phyloP scores from a whole-genome alignment of 1,284 basidiomycete genomes.

The Microbotryomycetes sp. region DNA sequence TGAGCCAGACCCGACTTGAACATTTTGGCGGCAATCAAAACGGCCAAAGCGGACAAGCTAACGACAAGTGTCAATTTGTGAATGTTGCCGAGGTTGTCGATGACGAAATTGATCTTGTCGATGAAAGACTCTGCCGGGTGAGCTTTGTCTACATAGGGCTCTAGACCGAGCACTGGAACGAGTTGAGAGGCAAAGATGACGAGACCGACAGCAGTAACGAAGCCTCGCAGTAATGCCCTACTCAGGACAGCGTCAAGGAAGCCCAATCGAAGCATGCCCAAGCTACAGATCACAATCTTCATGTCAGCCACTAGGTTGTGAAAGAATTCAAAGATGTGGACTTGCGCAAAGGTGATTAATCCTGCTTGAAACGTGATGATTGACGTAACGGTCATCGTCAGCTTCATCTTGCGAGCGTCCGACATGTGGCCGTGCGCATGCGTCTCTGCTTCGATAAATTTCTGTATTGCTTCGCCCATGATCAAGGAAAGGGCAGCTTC shows the following conservation, averaged over 20 bases:
- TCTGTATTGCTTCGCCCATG: constrained; percentile 73
- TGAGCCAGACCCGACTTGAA: constrained; percentile 48
- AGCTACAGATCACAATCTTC: constrained; percentile 24
- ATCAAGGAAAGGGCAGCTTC: constrained; percentile 85
- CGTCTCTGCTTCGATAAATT: constrained; percentile 56
- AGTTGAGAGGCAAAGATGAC: constrained; percentile 61
- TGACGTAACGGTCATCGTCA: constrained; percentile 52
- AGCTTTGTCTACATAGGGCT: not conserved
- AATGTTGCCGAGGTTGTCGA: constrained; percentile 54
- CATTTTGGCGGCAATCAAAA: constrained; percentile 54
- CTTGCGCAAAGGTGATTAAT: constrained; percentile 64
- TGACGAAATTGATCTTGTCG: constrained; percentile 69
- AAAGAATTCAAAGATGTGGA: not conserved
- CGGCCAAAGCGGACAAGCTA: constrained; percentile 51
- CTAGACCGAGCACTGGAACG: constrained; percentile 48
- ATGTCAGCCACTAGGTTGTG: not conserved
- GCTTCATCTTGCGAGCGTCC: constrained; percentile 47
- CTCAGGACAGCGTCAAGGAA: constrained; percentile 88
- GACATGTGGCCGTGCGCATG: constrained; percentile 44
- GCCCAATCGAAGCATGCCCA: constrained; percentile 81
- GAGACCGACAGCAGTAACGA: constrained; percentile 61
- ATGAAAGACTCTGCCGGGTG: constrained; percentile 50
- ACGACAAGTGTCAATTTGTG: constrained; percentile 64
- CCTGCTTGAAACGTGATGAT: constrained; percentile 81
- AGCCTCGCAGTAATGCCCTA: constrained; percentile 67